Base-by-base conservation (phyloP, 1,139 yeast genomes). In the Kodamaea suecica region DNA sequence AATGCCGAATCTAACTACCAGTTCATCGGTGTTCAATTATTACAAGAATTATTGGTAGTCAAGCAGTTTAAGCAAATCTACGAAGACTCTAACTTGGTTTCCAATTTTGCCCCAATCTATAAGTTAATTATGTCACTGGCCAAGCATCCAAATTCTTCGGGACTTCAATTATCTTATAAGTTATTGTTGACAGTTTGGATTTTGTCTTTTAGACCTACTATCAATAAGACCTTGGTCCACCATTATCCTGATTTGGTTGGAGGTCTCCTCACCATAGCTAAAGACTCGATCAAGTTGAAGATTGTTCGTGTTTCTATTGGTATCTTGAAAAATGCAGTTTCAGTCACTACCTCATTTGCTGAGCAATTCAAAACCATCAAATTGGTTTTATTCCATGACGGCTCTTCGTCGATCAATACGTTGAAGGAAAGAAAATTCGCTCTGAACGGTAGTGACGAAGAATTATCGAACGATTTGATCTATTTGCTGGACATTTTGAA, bases 361-460 rank as follows among this genome's bases (percentile, higher is more conserved):
- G 70, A 65, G 37, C 65, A 61, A 42, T 69, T 67, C 48, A 66
- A 63, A 52, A 73, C 82, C 34, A 75, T 88, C 50, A 83, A 84
- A 44, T 70, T 88, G 36, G 68, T 90, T 35, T 66, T 92, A 43
- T 76, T 85, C 44, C 85, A 85, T 42, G 85, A 84, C 49, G 95
- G 95, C 3, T 68, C 86, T 41, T 74, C 80, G 34, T 72, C 80
- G 7, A 66, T 86, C 40, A 78, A 76, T 47, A 78, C 82, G 37
- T 73, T 92, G 48, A 75, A 78, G 45, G 92, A 84, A 45, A 73
- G 97, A 51, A 92, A 92, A 59, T 90, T 95, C 80, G 85, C 95
- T 9, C 61, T 70, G 17, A 67, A 67, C 45, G 71, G 70, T 16
- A 61, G 72, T 37, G 99, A 92, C 57, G 95, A 87, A 45, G 99